phyloP scores from a whole-genome alignment of 192 early-diverging fungal genomes.

The Jimgerdemannia lactiflua region DNA sequence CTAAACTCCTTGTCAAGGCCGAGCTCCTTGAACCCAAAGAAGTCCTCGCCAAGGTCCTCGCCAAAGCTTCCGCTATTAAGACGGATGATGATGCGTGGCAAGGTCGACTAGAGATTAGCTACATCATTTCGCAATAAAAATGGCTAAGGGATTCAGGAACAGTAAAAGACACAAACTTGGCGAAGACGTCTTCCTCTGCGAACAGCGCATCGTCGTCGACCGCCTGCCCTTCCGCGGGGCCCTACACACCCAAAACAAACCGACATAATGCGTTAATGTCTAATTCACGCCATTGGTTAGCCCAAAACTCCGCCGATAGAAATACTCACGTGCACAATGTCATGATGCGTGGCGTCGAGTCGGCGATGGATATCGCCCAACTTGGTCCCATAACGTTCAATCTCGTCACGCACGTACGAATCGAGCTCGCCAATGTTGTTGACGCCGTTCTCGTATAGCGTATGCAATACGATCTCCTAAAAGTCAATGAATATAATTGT shows the following conservation, averaged over 20 bases:
- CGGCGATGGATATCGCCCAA: conserved; percentile 75
- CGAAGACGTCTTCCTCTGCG: conserved; percentile 26
- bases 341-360: conserved; percentile 70
- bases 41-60: conserved; percentile 77
- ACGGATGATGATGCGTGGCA: no score
- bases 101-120: neutral
- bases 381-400: conserved; percentile 67
- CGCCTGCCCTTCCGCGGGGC: conserved; percentile 1
- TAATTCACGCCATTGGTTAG: neutral
- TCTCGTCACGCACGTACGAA: conserved; percentile 77
- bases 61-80: conserved; percentile 55
- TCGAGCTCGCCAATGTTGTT: conserved; percentile 64
- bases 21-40: conserved; percentile 89
- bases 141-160: no score
- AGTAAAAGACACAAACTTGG: conserved; percentile 9
- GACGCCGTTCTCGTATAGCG: conserved; percentile 83
- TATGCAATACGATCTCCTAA: conserved; percentile 79
- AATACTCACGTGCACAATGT: conserved; percentile 45
- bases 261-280: conserved; percentile 3
- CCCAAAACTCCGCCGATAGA: no score
- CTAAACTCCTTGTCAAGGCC: conserved; percentile 77
- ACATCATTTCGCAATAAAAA: no score
- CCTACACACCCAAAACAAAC: conserved; percentile 11
- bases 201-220: conserved; percentile 20
- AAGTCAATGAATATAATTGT: neutral